These are phyloP conservation scores for Trichoderma breve DNA, from an alignment of 2,329 filamentous ascomycete species.

Conservation along the genomic window DNA sequence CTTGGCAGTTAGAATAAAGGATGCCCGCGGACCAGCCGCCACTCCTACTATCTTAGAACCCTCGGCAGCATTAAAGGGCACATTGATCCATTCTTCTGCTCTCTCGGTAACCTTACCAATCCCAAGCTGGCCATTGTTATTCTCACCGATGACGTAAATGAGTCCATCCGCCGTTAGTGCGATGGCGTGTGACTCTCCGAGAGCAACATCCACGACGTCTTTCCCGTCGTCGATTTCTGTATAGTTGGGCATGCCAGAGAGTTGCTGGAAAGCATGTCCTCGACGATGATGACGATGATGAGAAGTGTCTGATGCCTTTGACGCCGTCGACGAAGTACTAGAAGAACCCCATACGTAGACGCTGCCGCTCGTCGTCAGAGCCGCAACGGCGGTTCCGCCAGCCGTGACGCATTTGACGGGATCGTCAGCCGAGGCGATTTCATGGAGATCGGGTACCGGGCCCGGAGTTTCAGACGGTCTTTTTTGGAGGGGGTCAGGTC, in stretches of 20 bases:
- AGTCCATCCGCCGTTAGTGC: constrained; percentile 49
- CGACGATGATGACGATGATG: constrained; percentile 31
- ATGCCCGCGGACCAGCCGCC: constrained; percentile 47
- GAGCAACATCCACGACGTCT: constrained; percentile 55
- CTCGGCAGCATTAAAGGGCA: constrained; percentile 30
- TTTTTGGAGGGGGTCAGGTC: neutral
- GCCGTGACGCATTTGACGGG: constrained; percentile 53
- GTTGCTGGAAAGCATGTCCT: constrained; percentile 31
- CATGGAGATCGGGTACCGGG: constrained; percentile 47
- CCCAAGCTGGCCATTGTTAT: constrained; percentile 60
- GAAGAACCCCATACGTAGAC: constrained; percentile 61
- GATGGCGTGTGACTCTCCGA: constrained; percentile 60
- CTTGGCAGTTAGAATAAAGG: constrained; percentile 46
- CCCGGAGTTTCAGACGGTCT: constrained; percentile 48
- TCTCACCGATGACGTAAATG: constrained; percentile 57
- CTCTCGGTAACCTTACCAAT: constrained; percentile 29
- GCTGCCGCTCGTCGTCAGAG: constrained; percentile 54
- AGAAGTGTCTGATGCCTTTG: constrained; percentile 5
- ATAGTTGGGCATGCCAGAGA: constrained; percentile 41
- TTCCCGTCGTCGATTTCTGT: constrained; percentile 45
- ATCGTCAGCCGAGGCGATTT: constrained; percentile 44
- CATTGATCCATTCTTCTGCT: constrained; percentile 37
- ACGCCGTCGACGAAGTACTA: neutral
- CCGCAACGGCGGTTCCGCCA: constrained; percentile 57
- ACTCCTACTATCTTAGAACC: constrained; percentile 40